phyloP scores from a whole-genome alignment of 352 stramenopile species.

The Phytophthora citricola region DNA sequence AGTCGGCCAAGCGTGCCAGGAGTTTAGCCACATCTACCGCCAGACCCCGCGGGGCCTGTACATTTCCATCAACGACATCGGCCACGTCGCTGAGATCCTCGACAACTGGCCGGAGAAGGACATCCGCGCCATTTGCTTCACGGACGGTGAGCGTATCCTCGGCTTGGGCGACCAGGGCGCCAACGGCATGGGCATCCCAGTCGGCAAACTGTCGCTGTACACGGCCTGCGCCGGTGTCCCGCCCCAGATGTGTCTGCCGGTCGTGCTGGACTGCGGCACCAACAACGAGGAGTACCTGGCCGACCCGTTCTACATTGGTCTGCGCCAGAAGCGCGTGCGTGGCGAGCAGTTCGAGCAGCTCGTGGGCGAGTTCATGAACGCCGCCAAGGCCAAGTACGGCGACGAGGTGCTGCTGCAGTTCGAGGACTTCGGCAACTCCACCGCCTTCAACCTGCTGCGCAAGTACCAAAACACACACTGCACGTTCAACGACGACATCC shows the following conservation, averaged over 20 bases:
- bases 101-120: slow-evolving; percentile 97
- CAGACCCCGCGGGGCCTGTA: slow-evolving; percentile 93
- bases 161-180: slow-evolving; percentile 95
- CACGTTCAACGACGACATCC: slow-evolving; percentile 98
- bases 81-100: slow-evolving; percentile 89
- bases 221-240: slow-evolving; percentile 94
- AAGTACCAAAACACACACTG: slow-evolving; percentile 88
- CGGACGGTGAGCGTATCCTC: slow-evolving; percentile 96
- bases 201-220: slow-evolving; percentile 96
- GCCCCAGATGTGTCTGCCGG: slow-evolving; percentile 93
- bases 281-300: slow-evolving; percentile 95
- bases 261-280: slow-evolving; percentile 96
- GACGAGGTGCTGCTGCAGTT: slow-evolving; percentile 87
- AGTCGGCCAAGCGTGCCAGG: slow-evolving; percentile 92
- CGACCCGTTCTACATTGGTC: slow-evolving; percentile 96
- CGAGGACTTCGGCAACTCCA: slow-evolving; percentile 91
- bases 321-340: slow-evolving; percentile 89
- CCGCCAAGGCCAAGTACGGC: slow-evolving; percentile 91
- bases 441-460: slow-evolving; percentile 83
- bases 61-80: slow-evolving; percentile 86
- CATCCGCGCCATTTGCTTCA: slow-evolving; percentile 97
- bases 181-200: slow-evolving; percentile 92
- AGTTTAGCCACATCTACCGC: slow-evolving; percentile 93
- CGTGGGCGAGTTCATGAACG: slow-evolving; percentile 97
- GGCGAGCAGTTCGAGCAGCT: slow-evolving; percentile 94